Evolutionary conservation across 2,329 filamentous ascomycete genomes (phyloP), one percentile per base, ranked within the genome.

Genomic region (Venturia effusa): DNA sequence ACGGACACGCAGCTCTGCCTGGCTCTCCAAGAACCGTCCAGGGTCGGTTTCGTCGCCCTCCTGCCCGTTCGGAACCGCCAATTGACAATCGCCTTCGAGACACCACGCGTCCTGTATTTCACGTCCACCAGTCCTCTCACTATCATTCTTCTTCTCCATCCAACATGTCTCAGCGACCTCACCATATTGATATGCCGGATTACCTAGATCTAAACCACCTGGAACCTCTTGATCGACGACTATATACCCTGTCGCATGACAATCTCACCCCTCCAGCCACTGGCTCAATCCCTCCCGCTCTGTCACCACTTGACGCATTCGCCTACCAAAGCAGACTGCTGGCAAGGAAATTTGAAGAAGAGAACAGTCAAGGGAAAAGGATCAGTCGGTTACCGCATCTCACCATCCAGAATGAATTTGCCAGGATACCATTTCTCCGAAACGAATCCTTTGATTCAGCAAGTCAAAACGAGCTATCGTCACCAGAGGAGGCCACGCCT

Each of bases 221-320:
- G 7, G 55, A 64, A 45, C 62, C 62, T 40, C 54, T 64, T 19
- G 39, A 57, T 61, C 62, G 55, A 27, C 62, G 57, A 4, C 57
- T 60, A 8, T 64, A 30, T 41, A 64, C 62, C 19, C 40, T 27
- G 19, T 57, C 62, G 30, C 59, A 55, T 39, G 51, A 59, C 43
- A 34, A 37, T 69, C 74, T 81, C 30, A 78, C 79, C 59, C 80
- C 79, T 65, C 79, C 79, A 48, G 77, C 78, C 64, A 72, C 76
- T n/a, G 79, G 79, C 73, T 75, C 86, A 69, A 83, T 89, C 0
- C 93, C 94, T 24, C 94, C 94, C 5, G 89, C 94, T 62, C 82
- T 97, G 64, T 97, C 94, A 8, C 94, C 94, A 13, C 83, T 99
- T 68, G 94, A 99, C 81, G 93, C 93, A 59, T 95, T 99, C 73